Conservation (phyloP, 805 yeast species). For the Zygosaccharomyces bailii region DNA sequence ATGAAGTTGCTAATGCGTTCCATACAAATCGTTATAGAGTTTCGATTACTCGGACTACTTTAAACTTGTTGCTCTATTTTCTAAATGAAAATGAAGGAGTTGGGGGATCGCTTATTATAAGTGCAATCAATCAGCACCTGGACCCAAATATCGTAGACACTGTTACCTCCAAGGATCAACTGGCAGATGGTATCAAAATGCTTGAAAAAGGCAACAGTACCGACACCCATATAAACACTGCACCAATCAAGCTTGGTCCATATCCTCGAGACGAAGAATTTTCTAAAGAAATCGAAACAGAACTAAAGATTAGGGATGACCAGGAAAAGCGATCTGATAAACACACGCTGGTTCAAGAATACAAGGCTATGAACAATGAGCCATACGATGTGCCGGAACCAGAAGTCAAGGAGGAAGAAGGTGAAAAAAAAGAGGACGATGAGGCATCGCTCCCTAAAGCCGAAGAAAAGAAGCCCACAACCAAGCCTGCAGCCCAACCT, state of each 20-base stretch:
- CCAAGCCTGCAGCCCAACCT: constrained; percentile 34
- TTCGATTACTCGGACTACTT: constrained; percentile 74
- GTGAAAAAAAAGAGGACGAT: constrained; percentile 11
- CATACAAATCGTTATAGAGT: constrained; percentile 69
- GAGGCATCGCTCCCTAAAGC: not conserved
- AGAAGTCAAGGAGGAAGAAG: constrained; percentile 12
- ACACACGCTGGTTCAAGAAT: constrained; percentile 60
- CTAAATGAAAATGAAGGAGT: constrained; percentile 87
- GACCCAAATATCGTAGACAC: constrained; percentile 44
- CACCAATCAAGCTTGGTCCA: constrained; percentile 72
- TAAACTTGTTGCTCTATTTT: constrained; percentile 79
- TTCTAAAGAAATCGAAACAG: constrained; percentile 78
- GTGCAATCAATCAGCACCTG: constrained; percentile 82
- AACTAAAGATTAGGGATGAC: constrained; percentile 75
- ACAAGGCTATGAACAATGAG: constrained; percentile 53
- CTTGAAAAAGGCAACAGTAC: constrained; percentile 34
- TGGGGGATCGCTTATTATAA: constrained; percentile 84
- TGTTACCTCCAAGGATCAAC: constrained; percentile 31
- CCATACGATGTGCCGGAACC: constrained; percentile 14
- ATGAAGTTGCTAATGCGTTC: constrained; percentile 75
- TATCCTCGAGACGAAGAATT: constrained; percentile 85
- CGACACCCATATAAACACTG: constrained; percentile 30
- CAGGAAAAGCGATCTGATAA: constrained; percentile 43
- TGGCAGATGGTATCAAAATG: constrained; percentile 35
- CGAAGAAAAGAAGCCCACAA: constrained; percentile 20